Percentiles rank a stretch among this genome's conserved stretches.
Evolutionary conservation across 177 flowering plant species (phyloP).

Genomic region (Telopea speciosissima): DNA sequence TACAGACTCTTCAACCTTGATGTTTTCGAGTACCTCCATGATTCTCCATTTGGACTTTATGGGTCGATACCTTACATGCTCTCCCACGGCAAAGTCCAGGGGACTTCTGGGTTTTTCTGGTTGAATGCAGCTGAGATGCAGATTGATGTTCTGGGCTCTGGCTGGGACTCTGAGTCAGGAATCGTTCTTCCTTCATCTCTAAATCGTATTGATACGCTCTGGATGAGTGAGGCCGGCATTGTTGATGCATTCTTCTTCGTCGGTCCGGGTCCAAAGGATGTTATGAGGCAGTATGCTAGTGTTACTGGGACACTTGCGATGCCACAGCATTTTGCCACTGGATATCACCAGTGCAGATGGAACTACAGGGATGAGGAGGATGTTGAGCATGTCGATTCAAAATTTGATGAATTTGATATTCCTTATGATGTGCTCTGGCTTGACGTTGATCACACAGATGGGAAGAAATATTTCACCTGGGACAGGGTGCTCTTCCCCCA

Average conservation of each 20-base stretch:
- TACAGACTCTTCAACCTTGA: constrained; percentile 90
- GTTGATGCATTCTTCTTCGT: constrained; percentile 89
- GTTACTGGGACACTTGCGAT: constrained; percentile 74
- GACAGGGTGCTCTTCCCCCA: constrained; percentile 71
- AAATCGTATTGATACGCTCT: constrained; percentile 69
- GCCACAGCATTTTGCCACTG: constrained; percentile 87
- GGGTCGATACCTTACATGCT: constrained; percentile 94
- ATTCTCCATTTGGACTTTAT: constrained; percentile 91
- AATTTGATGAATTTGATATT: constrained; percentile 89
- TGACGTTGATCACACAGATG: constrained; percentile 95
- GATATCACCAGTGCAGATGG: constrained; percentile 95
- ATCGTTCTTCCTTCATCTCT: constrained; percentile 47
- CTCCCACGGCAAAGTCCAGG: constrained; percentile 62
- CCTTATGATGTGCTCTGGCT: constrained; percentile 98
- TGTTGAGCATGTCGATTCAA: constrained; percentile 72
- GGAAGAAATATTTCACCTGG: constrained; percentile 96
- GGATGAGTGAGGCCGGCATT: constrained; percentile 98
- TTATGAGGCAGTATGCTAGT: constrained; percentile 62
- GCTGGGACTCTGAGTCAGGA: constrained; percentile 71
- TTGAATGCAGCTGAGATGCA: constrained; percentile 99
- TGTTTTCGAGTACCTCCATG: constrained; percentile 81
- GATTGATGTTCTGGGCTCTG: constrained; percentile 79
- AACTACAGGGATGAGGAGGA: constrained; percentile 98
- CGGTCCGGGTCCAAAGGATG: constrained; percentile 92
- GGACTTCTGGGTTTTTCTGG: constrained; percentile 90